Conservation (phyloP, 345 rosid genomes). For the Citrus australasica region DNA sequence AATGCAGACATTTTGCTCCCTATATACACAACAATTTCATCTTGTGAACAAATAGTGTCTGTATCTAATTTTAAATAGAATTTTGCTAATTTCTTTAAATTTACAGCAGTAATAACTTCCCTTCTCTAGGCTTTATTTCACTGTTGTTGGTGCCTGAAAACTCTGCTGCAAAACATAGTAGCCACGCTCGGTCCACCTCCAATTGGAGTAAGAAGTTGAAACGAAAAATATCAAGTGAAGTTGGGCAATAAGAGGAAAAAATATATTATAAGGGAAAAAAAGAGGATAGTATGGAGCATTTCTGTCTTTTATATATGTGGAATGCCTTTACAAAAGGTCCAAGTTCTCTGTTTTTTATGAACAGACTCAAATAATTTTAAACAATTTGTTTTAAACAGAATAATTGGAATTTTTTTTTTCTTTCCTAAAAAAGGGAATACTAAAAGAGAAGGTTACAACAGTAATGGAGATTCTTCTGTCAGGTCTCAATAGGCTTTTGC, state of each 20-base stretch:
- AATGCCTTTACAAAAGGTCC: slow-evolving; percentile 42
- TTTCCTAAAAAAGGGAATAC: slow-evolving; percentile 17
- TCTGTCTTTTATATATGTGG: slow-evolving; percentile 44
- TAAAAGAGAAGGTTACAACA: slow-evolving; percentile 40
- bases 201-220: slow-evolving; percentile 18
- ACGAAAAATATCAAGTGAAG: slow-evolving; percentile 15
- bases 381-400: slow-evolving; percentile 36
- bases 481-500: slow-evolving; percentile 41
- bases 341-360: slow-evolving; percentile 50
- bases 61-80: slow-evolving; percentile 12
- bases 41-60: slow-evolving; percentile 27
- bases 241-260: slow-evolving; percentile 14
- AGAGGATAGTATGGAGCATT: slow-evolving; percentile 52
- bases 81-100: slow-evolving; percentile 21
- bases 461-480: slow-evolving; percentile 69
- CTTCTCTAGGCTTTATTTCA: slow-evolving; percentile 36
- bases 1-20: slow-evolving; percentile 23
- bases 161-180: slow-evolving; percentile 42
- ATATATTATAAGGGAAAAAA: slow-evolving; percentile 12
- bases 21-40: slow-evolving; percentile 13
- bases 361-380: slow-evolving; percentile 45
- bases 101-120: slow-evolving; percentile 28
- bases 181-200: slow-evolving; percentile 38
- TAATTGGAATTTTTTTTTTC: slow-evolving; percentile 24
- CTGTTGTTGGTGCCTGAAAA: slow-evolving; percentile 38